Base-by-base conservation (phyloP, 129 eudicot genomes). In the Saposhnikovia divaricata region DNA sequence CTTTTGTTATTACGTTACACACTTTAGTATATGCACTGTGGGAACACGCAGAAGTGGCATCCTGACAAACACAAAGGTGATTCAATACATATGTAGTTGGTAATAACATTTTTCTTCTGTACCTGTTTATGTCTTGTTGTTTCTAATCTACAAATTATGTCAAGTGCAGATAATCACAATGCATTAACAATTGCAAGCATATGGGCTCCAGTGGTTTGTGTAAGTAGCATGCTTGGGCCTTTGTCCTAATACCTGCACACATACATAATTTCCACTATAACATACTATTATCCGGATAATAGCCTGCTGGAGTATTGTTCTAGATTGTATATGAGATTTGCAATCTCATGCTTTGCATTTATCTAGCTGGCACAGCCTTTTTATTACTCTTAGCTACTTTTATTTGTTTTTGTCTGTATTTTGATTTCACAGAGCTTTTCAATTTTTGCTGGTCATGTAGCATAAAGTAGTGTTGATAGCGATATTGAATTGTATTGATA, bases 201-300 rank as follows among this genome's bases (percentile, higher is more conserved):
- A 84, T 96, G 99, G 99, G 93, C 98, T 3, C 99, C 99, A n/a
- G 99, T 96, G 72, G 34, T 96, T 72, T 80, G 88, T 87, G 99
- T 96, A 88, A 96, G 99, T 83, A 34, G 19, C 23, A 68, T 31
- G 23, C 73, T 71, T 39, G 45, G 28, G n/a, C n/a, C n/a, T n/a
- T n/a, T n/a, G n/a, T n/a, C n/a, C n/a, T n/a, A n/a, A n/a, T n/a
- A n/a, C n/a, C n/a, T n/a, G n/a, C n/a, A n/a, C n/a, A n/a, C n/a
- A n/a, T n/a, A n/a, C n/a, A n/a, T n/a, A n/a, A n/a, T n/a, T n/a
- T n/a, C n/a, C n/a, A n/a, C n/a, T n/a, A n/a, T n/a, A n/a, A n/a
- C n/a, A n/a, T n/a, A n/a, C n/a, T n/a, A n/a, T n/a, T n/a, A n/a
- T n/a, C n/a, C n/a, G n/a, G n/a, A n/a, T 39, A 39, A 39, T 40